A percentile compares a stretch with the other conserved stretches of the same genome.
Evolutionary conservation across 176 grass and related monocot genomes (phyloP).

Genomic region (Chloris gayana): DNA sequence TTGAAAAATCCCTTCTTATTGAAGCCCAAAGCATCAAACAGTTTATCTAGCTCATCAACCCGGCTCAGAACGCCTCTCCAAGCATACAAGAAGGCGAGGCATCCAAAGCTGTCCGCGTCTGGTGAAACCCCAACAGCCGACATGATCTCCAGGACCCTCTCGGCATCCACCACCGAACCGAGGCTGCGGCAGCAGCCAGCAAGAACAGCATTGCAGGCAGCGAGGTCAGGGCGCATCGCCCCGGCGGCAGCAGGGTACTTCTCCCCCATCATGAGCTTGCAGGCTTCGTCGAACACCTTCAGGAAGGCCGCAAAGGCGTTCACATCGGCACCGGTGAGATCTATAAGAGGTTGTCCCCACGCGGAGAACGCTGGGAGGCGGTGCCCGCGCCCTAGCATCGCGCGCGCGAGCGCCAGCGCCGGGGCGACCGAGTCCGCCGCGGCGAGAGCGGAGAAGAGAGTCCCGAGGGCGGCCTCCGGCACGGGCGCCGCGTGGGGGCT

Average conservation of each 20-base stretch:
- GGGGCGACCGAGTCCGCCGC: slow-evolving; percentile 41
- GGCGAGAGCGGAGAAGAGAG: slow-evolving; percentile 61
- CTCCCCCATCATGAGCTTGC: slow-evolving; percentile 52
- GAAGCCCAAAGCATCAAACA: slow-evolving; percentile 73
- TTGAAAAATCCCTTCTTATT: slow-evolving; percentile 72
- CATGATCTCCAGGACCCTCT: slow-evolving; percentile 82
- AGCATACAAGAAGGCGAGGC: slow-evolving; percentile 88
- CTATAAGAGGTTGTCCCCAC: slow-evolving; percentile 62
- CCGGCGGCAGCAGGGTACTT: slow-evolving; percentile 44
- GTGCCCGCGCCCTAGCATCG: slow-evolving; percentile 61
- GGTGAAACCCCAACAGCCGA: slow-evolving; percentile 67
- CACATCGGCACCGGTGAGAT: slow-evolving; percentile 47
- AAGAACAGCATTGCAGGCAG: slow-evolving; percentile 73
- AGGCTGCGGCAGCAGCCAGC: slow-evolving; percentile 74
- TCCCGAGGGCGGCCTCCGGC: slow-evolving; percentile 47
- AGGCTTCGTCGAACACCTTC: slow-evolving; percentile 71
- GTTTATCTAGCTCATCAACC: slow-evolving; percentile 79
- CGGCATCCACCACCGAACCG: slow-evolving; percentile 61
- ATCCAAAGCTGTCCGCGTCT: slow-evolving; percentile 71
- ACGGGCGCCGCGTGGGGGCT: slow-evolving; percentile 42
- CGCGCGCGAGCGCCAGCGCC: slow-evolving; percentile 65
- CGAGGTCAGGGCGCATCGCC: slow-evolving; percentile 66
- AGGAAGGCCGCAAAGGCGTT: slow-evolving; percentile 61
- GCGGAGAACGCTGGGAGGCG: slow-evolving; percentile 59
- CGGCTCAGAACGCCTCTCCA: slow-evolving; percentile 56